phyloP scores from a whole-genome alignment of 2,329 filamentous ascomycete genomes.

The Didymella pinodella region DNA sequence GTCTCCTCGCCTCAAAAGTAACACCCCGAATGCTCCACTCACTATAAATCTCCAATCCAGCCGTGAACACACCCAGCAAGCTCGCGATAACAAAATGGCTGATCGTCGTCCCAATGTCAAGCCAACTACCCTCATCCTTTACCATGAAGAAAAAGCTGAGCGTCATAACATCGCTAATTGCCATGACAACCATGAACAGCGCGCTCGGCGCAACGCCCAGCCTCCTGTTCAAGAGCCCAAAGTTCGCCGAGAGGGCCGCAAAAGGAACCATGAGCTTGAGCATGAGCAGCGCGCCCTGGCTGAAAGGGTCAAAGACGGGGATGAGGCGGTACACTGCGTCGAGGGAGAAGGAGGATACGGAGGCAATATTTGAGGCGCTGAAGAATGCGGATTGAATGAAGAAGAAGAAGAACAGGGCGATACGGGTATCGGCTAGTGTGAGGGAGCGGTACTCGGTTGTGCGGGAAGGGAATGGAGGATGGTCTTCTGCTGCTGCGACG shows the following conservation, averaged over 20 bases:
- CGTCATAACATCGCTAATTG: constrained; percentile 85
- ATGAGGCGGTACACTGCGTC: constrained; percentile 88
- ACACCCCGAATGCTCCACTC: constrained; percentile 83
- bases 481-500: constrained; percentile 50
- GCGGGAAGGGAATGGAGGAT: constrained; percentile 42
- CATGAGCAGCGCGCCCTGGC: constrained; percentile 84
- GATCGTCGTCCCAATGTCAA: constrained; percentile 97
- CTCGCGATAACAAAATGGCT: constrained; percentile 95
- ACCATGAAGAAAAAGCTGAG: constrained; percentile 98
- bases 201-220: constrained; percentile 86
- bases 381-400: constrained; percentile 96
- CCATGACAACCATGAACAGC: constrained; percentile 91
- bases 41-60: constrained; percentile 83
- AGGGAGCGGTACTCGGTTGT: constrained; percentile 68
- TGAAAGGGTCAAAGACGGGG: constrained; percentile 92
- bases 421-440: constrained; percentile 81
- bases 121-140: constrained; percentile 93
- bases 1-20: constrained; percentile 62
- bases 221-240: constrained; percentile 88
- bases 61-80: constrained; percentile 87
- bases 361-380: constrained; percentile 94
- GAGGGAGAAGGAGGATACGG: constrained; percentile 89
- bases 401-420: constrained; percentile 93
- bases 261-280: constrained; percentile 95
- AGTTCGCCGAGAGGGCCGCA: constrained; percentile 86